Evolutionary conservation across 1,284 basidiomycete genomes (phyloP).

Genomic region (Ceratobasidium theobromae): DNA sequence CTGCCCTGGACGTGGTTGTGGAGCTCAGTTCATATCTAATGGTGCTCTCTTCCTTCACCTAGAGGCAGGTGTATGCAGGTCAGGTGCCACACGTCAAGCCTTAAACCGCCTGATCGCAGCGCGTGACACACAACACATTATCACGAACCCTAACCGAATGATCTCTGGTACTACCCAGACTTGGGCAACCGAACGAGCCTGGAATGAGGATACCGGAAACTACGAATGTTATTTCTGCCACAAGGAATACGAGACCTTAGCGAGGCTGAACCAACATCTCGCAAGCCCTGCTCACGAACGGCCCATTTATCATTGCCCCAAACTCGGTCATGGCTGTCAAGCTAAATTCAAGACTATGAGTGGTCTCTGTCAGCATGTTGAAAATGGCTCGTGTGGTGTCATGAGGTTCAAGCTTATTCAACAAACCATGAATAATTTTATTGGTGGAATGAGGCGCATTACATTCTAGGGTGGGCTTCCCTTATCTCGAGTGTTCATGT

Average conservation of each 20-base stretch:
- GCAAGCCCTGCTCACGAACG: slow-evolving; percentile 50
- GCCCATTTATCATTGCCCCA: slow-evolving; percentile 48
- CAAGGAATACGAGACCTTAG: slow-evolving; percentile 44
- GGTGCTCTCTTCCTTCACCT: slow-evolving; percentile 10
- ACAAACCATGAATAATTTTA: slow-evolving; percentile 10
- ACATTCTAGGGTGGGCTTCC: too few relatives aligned
- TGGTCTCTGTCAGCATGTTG: slow-evolving; percentile 28
- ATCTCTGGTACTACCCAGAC: slow-evolving; percentile 15
- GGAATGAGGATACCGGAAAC: slow-evolving; percentile 50
- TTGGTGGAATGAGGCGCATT: slow-evolving; percentile 15
- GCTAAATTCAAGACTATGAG: slow-evolving; percentile 18
- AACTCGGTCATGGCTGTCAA: slow-evolving; percentile 13
- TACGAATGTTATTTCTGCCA: slow-evolving; percentile 62
- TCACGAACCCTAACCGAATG: slow-evolving; percentile 19
- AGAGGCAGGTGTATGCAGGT: slow-evolving; percentile 1
- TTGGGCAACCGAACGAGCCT: slow-evolving; percentile 48
- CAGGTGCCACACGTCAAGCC: slow-evolving; percentile 1
- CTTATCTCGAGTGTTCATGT: too few relatives aligned
- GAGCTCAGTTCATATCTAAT: not conserved
- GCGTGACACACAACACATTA: not conserved
- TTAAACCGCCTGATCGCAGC: not conserved
- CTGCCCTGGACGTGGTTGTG: slow-evolving; percentile 7
- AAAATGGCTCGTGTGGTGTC: slow-evolving; percentile 30
- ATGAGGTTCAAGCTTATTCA: slow-evolving; percentile 19
- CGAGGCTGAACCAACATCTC: slow-evolving; percentile 54